Percentiles rank a stretch among this genome's conserved stretches.
Evolutionary conservation across 495 filamentous ascomycete species (phyloP).

Genomic region (Hypoxylon intermedium): DNA sequence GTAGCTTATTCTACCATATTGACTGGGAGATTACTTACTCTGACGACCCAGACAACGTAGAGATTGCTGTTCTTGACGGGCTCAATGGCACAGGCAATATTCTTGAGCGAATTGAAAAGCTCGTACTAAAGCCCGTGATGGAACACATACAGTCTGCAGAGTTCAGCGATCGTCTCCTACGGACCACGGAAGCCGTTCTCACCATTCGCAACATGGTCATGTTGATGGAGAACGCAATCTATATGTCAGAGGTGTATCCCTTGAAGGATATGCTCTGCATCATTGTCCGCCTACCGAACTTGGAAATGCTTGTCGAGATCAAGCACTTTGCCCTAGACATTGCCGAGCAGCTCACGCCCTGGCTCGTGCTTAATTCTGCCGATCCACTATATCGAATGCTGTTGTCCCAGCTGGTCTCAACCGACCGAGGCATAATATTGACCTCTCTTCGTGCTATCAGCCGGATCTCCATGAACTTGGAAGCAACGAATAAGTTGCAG

Average conservation of each 20-base stretch:
- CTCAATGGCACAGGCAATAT: constrained; percentile 79
- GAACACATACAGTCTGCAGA: constrained; percentile 80
- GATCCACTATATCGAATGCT: constrained; percentile 83
- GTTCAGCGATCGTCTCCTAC: constrained; percentile 71
- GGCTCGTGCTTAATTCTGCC: constrained; percentile 69
- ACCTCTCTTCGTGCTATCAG: constrained; percentile 83
- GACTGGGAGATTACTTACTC: constrained; percentile 80
- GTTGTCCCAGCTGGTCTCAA: constrained; percentile 69
- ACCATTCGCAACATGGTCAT: constrained; percentile 94
- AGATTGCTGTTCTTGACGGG: constrained; percentile 70
- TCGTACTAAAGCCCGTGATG: constrained; percentile 59
- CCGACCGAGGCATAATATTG: constrained; percentile 86
- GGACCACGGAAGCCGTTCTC: constrained; percentile 84
- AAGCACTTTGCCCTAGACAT: constrained; percentile 93
- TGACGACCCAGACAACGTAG: constrained; percentile 57
- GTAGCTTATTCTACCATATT: constrained; percentile 78
- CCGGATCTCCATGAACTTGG: constrained; percentile 84
- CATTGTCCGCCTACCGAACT: constrained; percentile 75
- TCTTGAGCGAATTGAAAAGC: constrained; percentile 66
- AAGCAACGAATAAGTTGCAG: constrained; percentile 76
- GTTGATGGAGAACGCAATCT: constrained; percentile 84
- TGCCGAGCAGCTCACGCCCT: constrained; percentile 87
- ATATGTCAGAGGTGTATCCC: constrained; percentile 73
- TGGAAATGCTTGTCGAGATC: constrained; percentile 79
- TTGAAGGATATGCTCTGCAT: constrained; percentile 83